Percentiles rank a stretch among this genome's conserved stretches.
These are phyloP conservation scores for Nissolia schottii DNA, from an alignment of 306 rosid species.

Conservation along the genomic window DNA sequence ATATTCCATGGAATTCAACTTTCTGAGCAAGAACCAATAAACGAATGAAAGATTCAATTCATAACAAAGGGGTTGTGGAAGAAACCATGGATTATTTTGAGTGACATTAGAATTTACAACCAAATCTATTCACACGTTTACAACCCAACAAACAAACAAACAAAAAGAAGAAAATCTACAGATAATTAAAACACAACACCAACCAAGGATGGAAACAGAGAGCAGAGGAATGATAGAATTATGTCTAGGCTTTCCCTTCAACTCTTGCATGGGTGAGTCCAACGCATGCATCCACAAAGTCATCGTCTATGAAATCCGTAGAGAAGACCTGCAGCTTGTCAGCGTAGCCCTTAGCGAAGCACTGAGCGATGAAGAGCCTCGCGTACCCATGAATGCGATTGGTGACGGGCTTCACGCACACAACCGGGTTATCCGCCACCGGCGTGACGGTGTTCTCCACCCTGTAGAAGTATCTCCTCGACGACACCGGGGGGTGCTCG, in stretches of 20 bases:
- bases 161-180: neutral
- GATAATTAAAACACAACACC: neutral
- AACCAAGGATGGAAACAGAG: neutral
- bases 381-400: constrained; percentile 62
- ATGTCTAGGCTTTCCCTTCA: constrained; percentile 47
- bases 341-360: constrained; percentile 36
- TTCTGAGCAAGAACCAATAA: neutral
- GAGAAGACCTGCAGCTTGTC: constrained; percentile 74
- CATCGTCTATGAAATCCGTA: constrained; percentile 71
- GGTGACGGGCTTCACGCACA: constrained; percentile 82
- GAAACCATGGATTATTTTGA: neutral
- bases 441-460: constrained; percentile 96
- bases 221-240: neutral
- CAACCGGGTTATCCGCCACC: constrained; percentile 61
- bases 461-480: constrained; percentile 74
- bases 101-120: neutral
- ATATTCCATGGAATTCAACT: neutral
- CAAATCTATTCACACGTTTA: neutral
- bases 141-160: neutral
- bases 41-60: neutral
- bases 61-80: neutral
- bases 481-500: constrained; percentile 49
- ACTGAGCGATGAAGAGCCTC: constrained; percentile 64
- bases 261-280: constrained; percentile 69
- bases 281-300: constrained; percentile 83